Evolutionary conservation across 768 basidiomycete genomes (phyloP).

Genomic region (Trametes gibbosa): DNA sequence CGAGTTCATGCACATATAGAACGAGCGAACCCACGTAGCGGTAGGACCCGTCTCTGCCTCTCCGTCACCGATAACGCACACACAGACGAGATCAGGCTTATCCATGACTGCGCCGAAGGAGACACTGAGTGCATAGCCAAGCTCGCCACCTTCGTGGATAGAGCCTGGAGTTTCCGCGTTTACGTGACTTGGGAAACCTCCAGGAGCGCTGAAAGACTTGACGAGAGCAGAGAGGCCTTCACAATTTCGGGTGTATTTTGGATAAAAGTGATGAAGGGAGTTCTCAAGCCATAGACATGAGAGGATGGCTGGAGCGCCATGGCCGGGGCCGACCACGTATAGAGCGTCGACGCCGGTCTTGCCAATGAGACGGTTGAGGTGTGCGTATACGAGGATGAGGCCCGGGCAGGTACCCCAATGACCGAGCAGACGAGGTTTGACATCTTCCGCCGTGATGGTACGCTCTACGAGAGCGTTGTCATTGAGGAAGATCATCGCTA

Average conservation of each 20-base stretch:
- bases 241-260: constrained; percentile 53
- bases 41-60: constrained; percentile 84
- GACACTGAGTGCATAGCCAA: constrained; percentile 85
- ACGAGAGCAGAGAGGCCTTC: constrained; percentile 67
- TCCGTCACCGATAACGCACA: constrained; percentile 85
- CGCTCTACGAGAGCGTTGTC: constrained; percentile 67
- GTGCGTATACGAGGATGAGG: constrained; percentile 59
- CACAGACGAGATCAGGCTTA: constrained; percentile 78
- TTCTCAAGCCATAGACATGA: constrained; percentile 86
- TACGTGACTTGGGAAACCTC: constrained; percentile 71
- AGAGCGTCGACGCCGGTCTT: constrained; percentile 62
- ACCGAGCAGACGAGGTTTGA: constrained; percentile 79
- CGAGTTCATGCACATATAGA: background rate
- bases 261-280: constrained; percentile 57
- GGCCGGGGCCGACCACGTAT: constrained; percentile 83
- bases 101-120: constrained; percentile 92
- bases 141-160: constrained; percentile 91
- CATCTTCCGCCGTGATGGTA: constrained; percentile 57
- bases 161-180: constrained; percentile 85
- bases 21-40: constrained; percentile 40
- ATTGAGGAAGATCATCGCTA: constrained; percentile 84
- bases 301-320: constrained; percentile 87
- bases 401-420: constrained; percentile 88
- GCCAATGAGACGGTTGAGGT: constrained; percentile 47
- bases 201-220: constrained; percentile 73